Conservation (phyloP, 805 yeast genomes). For the Candida montana region DNA sequence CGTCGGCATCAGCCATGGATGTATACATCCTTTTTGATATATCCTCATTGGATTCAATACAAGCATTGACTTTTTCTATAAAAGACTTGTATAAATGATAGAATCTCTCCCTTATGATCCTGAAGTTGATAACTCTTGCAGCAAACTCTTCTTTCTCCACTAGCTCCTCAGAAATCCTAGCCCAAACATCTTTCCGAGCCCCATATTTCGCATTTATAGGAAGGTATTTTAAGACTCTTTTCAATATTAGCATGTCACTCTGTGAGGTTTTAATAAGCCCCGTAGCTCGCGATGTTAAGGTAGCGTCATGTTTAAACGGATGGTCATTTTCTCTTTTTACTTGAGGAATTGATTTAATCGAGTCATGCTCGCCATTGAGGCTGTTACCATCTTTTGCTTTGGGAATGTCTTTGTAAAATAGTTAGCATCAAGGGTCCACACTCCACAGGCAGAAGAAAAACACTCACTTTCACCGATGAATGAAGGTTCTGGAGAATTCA, state of each 20-base stretch:
- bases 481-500: conserved; percentile 10
- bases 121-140: conserved; percentile 1
- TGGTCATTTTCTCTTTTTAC: no score
- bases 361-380: no score
- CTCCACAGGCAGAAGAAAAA: no score
- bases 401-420: no score
- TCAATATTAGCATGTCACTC: neutral
- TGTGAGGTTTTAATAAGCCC: no score
- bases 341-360: no score
- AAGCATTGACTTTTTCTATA: no score
- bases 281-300: no score
- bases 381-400: no score
- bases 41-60: no score
- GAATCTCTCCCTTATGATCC: conserved; percentile 7
- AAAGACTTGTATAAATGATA: conserved; percentile 4
- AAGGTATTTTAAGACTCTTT: conserved; percentile 2
- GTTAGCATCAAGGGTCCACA: neutral
- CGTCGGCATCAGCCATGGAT: neutral
- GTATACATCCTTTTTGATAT: neutral
- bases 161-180: neutral
- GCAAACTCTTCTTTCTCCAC: neutral
- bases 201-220: conserved; percentile 11
- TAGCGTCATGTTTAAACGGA: no score
- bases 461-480: no score
- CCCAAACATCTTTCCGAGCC: conserved; percentile 3